Base-by-base conservation (phyloP, 2,329 filamentous ascomycete genomes). In the Lachnellula subtilissima region DNA sequence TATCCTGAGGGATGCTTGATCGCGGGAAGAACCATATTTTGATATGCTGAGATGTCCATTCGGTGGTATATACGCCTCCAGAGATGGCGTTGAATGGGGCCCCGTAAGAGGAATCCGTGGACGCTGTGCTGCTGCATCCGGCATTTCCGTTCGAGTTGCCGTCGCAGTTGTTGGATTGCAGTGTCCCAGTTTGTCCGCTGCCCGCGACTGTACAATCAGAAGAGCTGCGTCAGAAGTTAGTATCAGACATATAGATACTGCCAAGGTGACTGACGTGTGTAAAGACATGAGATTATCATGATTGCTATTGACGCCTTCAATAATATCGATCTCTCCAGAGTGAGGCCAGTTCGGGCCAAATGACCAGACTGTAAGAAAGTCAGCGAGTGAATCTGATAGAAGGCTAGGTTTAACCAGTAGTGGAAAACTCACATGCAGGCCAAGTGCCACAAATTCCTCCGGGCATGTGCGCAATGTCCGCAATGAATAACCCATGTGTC, bases 401-500 rank as follows among this genome's bases (percentile, higher is more conserved):
- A 22, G 36, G 32, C 7, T 45, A 11, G 22, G 15, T 32, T 43
- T 28, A 12, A 36, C 19, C 14, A 35, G 17, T 8, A 5, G 36
- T 2, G 25, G 2, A 35, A 15, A 15, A 61, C 61, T 55, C 32
- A 63, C 81, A 89, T 72, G 87, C 84, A 55, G 87, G 87, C 87
- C 88, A 91, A 22, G 81, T 78, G n/a, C 88, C 88, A 63, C 88
- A 91, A 51, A 81, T 75, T 1, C 84, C 83, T 77, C 78, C 60
- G 1, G 88, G 88, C 85, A 91, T 90, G 64, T 91, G 87, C 14
- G 75, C 75, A 48, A 91, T 78, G 68, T 91, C 87, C 19, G 86
- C 75, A 50, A 91, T 83, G 62, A 91, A 82, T 9, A 91, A 77
- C 0, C 85, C 87, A 63, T 84, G 77, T 28, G 78, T 81, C 70